A percentile compares a stretch with the other conserved stretches of the same genome.
Conservation (phyloP, 23 red algal genomes). For the Gracilaria domingensis region DNA sequence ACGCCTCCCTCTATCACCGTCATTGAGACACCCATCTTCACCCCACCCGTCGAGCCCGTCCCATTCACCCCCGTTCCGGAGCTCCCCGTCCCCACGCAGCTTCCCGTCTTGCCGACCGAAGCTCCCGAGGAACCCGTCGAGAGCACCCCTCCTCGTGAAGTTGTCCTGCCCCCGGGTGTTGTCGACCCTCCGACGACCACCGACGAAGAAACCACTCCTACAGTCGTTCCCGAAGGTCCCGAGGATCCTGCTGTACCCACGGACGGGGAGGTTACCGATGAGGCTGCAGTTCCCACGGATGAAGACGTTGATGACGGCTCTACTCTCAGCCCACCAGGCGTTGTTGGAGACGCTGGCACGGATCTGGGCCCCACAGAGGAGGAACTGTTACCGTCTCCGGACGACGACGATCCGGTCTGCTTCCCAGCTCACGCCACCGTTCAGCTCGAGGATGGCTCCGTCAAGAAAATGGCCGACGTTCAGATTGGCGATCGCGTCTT, state of each 20-base stretch:
- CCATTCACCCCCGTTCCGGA: neutral
- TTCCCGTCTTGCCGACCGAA: neutral
- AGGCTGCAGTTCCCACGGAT: neutral
- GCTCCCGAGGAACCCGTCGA: neutral
- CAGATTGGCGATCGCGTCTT: slow-evolving; percentile 68
- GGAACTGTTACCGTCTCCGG: slow-evolving; percentile 5
- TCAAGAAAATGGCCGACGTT: slow-evolving; percentile 65
- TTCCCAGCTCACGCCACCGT: slow-evolving; percentile 80
- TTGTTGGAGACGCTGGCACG: neutral
- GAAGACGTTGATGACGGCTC: neutral
- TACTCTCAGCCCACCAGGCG: neutral
- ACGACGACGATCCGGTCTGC: slow-evolving; percentile 61
- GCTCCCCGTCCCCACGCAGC: neutral
- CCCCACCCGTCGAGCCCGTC: neutral
- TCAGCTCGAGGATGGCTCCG: slow-evolving; percentile 61
- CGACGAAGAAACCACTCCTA: neutral
- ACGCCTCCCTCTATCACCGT: neutral
- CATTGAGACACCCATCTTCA: neutral
- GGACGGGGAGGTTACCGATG: neutral
- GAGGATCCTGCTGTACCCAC: no score
- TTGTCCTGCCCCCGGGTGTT: neutral
- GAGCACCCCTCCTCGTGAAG: neutral
- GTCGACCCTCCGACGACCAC: neutral
- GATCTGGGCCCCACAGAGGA: neutral
- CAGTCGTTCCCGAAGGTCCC: neutral